Conservation (phyloP, 2,329 filamentous ascomycete species). For the Talaromyces islandicus region DNA sequence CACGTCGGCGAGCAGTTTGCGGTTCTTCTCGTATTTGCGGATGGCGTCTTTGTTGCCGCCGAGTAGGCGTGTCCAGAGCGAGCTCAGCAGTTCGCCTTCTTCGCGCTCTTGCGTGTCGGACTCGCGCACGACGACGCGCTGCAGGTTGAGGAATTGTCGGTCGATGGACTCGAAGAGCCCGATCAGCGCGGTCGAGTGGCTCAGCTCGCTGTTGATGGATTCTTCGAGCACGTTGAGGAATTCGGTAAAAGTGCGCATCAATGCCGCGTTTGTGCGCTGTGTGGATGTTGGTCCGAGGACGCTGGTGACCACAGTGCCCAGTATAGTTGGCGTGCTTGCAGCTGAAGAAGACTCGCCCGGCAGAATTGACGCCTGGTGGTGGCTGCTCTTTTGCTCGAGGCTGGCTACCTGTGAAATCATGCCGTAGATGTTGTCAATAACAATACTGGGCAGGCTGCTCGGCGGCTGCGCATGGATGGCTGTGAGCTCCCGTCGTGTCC, state of each 20-base stretch:
- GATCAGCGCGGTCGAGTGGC: constrained; percentile 73
- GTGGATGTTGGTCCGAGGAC: constrained; percentile 75
- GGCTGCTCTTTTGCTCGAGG: constrained; percentile 24
- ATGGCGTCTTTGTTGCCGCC: constrained; percentile 68
- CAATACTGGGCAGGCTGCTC: constrained; percentile 58
- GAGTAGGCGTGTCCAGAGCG: constrained; percentile 79
- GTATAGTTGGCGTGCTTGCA: constrained; percentile 51
- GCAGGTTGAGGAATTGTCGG: constrained; percentile 81
- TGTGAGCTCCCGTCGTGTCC: constrained; percentile 79
- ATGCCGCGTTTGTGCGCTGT: constrained; percentile 71
- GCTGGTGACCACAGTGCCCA: constrained; percentile 64
- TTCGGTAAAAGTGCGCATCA: constrained; percentile 83
- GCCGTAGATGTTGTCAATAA: constrained; percentile 78
- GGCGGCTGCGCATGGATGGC: constrained; percentile 59
- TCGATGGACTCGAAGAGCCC: constrained; percentile 89
- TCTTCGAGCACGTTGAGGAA: constrained; percentile 85
- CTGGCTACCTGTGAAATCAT: constrained; percentile 55
- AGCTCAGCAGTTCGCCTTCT: constrained; percentile 74
- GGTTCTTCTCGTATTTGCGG: constrained; percentile 91
- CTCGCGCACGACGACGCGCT: constrained; percentile 78
- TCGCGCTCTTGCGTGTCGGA: constrained; percentile 71
- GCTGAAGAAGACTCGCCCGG: background rate
- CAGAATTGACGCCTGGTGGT: background rate
- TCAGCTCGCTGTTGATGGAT: constrained; percentile 76
- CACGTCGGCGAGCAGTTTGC: constrained; percentile 69